Evolutionary conservation across 2,329 filamentous ascomycete genomes (phyloP), one percentile per base, ranked within the genome.

Genomic region (Phialophora verrucosa): DNA sequence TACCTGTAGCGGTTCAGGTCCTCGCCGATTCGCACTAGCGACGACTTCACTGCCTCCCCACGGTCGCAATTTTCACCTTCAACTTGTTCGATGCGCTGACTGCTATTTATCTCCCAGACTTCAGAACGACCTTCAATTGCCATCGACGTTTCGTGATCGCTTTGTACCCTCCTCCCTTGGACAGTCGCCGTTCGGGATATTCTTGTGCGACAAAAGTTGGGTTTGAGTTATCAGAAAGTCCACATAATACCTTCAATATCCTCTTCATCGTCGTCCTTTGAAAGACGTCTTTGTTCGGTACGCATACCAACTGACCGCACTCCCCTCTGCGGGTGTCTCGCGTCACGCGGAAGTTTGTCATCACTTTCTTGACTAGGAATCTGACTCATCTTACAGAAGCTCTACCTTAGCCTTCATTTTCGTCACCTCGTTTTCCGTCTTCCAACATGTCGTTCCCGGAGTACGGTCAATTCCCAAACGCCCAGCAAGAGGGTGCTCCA

Each of bases 381-480:
- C 56, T 67, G 62, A 67, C 65, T 55, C 50, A 64, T 64, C 65
- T 58, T 35, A 51, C 65, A 63, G 62, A 61, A 60, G 55, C 38
- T 31, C 25, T 64, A 38, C 60, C 59, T 59, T 55, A 59, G 53
- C 54, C 51, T 63, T 59, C 44, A 67, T 44, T 50, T 53, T 57
- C 50, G 60, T 66, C 50, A 60, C 65, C 63, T 63, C 42, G 32
- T 63, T 59, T 64, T 66, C 58, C 42, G 60, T 57, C 32, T 53
- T 58, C 67, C 77, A 84, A 71, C 65, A 90, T 90, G 88, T 88
- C 86, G 76, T 90, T 88, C 81, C 59, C 59, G 23, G 84, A 86
- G 78, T 88, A 87, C 78, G 87, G 89, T 74, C 82, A 84, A 70
- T 88, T 86, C 78, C 85, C 85, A 75, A 87, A 87, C 77, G 84